phyloP scores from a whole-genome alignment of 257 asterid species.

The Solanum stenotomum region DNA sequence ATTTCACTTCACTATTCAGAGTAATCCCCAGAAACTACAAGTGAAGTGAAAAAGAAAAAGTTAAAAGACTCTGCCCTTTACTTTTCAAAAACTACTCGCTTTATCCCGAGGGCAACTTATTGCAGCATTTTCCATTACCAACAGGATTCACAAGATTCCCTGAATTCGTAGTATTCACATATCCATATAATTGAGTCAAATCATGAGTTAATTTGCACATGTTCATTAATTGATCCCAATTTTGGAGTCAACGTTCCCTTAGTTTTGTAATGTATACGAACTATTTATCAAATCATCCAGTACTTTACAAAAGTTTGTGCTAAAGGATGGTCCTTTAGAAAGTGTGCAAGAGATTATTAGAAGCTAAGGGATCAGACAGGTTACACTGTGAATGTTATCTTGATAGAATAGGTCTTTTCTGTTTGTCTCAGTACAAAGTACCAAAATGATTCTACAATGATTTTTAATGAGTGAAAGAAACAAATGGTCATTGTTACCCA shows the following conservation, averaged over 20 bases:
- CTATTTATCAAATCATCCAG: neutral
- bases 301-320: neutral
- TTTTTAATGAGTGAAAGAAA: neutral
- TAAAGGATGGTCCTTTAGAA: neutral
- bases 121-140: neutral
- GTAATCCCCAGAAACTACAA: neutral
- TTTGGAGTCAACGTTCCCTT: neutral
- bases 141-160: neutral
- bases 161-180: neutral
- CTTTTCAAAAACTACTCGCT: neutral
- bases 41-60: neutral
- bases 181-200: neutral
- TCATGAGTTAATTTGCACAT: neutral
- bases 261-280: neutral
- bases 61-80: neutral
- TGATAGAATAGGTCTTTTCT: neutral
- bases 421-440: neutral
- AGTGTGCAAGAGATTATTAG: neutral
- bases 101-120: neutral
- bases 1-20: neutral
- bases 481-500: neutral
- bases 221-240: neutral
- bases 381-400: neutral
- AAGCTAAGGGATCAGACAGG: neutral
- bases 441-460: neutral